These are phyloP conservation scores for Lichina pygmaea DNA, from an alignment of 495 filamentous ascomycete species.

Conservation along the genomic window DNA sequence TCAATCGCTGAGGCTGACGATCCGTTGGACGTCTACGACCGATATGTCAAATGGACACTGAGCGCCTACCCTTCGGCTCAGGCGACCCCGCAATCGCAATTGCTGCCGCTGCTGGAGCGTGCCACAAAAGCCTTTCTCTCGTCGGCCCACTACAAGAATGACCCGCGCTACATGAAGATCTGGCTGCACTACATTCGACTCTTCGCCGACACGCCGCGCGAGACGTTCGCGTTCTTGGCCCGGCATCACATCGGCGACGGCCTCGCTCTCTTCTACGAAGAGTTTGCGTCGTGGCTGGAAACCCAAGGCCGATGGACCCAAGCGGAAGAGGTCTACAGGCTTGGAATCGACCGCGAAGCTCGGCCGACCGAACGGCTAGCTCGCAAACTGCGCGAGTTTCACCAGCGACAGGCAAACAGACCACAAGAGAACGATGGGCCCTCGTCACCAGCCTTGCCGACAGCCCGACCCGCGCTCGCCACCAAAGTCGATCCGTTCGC, in stretches of 20 bases:
- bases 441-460: constrained; percentile 62
- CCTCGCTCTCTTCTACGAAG: constrained; percentile 88
- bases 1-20: constrained; percentile 70
- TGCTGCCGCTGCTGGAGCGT: constrained; percentile 71
- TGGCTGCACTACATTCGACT: constrained; percentile 87
- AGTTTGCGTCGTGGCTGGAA: constrained; percentile 84
- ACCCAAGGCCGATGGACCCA: constrained; percentile 63
- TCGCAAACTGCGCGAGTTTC: constrained; percentile 77
- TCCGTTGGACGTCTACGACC: constrained; percentile 82
- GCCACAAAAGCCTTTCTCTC: constrained; percentile 76
- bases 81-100: constrained; percentile 66
- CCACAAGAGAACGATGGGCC: constrained; percentile 34
- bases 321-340: constrained; percentile 73
- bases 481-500: constrained; percentile 67
- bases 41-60: constrained; percentile 89
- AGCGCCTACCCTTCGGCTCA: constrained; percentile 87
- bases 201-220: constrained; percentile 75
- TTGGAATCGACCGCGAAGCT: constrained; percentile 72
- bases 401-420: constrained; percentile 39
- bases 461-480: constrained; percentile 57
- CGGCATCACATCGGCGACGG: constrained; percentile 69
- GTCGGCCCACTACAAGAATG: constrained; percentile 71
- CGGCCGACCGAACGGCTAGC: constrained; percentile 53
- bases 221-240: constrained; percentile 74
- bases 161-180: constrained; percentile 71